Conservation (phyloP, 768 basidiomycete genomes). For the Cystoderma amianthinum region DNA sequence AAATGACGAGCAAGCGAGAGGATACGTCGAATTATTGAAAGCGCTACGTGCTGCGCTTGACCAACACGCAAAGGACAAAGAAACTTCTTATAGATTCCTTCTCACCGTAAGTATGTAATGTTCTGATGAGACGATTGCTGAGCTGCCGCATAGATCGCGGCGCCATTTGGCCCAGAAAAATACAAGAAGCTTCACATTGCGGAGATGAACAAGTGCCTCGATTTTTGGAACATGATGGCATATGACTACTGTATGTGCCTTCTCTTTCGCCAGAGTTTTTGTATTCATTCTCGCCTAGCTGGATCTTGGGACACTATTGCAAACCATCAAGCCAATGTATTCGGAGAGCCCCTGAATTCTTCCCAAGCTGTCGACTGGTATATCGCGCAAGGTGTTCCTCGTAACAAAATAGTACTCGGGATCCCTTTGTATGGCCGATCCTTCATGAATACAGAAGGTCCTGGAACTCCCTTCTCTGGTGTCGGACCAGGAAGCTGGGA, state of each 20-base stretch:
- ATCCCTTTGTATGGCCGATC: slow-evolving; percentile 92
- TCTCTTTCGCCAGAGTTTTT: not conserved
- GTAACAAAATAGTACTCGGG: slow-evolving; percentile 81
- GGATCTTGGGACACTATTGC: slow-evolving; percentile 71
- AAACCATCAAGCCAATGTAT: slow-evolving; percentile 85
- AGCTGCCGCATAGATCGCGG: slow-evolving; percentile 57
- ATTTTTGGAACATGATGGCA: slow-evolving; percentile 98
- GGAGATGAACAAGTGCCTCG: slow-evolving; percentile 85
- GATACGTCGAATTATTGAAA: slow-evolving; percentile 76
- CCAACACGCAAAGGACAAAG: slow-evolving; percentile 53
- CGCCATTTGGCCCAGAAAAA: slow-evolving; percentile 86
- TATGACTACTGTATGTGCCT: slow-evolving; percentile 66
- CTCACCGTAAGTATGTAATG: slow-evolving; percentile 54
- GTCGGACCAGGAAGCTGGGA: slow-evolving; percentile 91
- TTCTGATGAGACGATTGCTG: not conserved
- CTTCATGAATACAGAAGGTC: slow-evolving; percentile 81
- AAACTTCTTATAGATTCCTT: slow-evolving; percentile 55
- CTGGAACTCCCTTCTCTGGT: slow-evolving; percentile 73
- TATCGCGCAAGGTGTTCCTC: slow-evolving; percentile 58
- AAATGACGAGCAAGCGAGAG: slow-evolving; percentile 68
- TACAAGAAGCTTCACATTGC: slow-evolving; percentile 71
- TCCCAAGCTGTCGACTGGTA: slow-evolving; percentile 68
- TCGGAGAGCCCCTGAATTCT: slow-evolving; percentile 58
- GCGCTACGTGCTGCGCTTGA: slow-evolving; percentile 76
- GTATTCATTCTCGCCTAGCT: slow-evolving; percentile 28